phyloP scores from a whole-genome alignment of 148 eudicot species.

The Chenopodium quinoa region DNA sequence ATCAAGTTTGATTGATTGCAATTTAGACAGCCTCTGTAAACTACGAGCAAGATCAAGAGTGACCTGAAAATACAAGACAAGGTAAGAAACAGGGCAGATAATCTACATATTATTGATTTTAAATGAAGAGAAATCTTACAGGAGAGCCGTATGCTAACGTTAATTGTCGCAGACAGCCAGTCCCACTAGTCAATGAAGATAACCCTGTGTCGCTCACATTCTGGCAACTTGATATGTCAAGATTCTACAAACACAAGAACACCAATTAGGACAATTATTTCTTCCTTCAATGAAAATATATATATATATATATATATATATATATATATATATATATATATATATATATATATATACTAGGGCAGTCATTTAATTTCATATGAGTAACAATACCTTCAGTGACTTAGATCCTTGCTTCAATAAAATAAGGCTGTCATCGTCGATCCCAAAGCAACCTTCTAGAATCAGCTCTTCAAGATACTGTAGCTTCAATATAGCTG shows the following conservation, averaged over 20 bases:
- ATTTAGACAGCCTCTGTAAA: conserved; percentile 67
- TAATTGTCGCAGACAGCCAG: conserved; percentile 59
- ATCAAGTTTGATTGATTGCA: conserved; percentile 76
- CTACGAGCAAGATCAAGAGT: conserved; percentile 69
- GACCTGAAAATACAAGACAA: conserved; percentile 52
- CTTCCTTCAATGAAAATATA: neutral
- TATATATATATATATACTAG: too few species aligned
- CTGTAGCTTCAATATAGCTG: conserved; percentile 65
- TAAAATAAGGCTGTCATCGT: conserved; percentile 64
- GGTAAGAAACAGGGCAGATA: conserved; percentile 19
- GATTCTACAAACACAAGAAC: conserved; percentile 42
- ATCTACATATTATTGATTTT: neutral
- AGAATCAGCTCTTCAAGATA: conserved; percentile 69
- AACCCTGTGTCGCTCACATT: conserved; percentile 68
- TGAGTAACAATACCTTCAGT: conserved; percentile 51
- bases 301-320: too few species aligned
- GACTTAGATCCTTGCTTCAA: conserved; percentile 72
- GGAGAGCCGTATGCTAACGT: conserved; percentile 68
- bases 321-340: too few species aligned
- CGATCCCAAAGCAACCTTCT: conserved; percentile 90
- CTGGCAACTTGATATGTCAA: conserved; percentile 83
- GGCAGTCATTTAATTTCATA: too few species aligned
- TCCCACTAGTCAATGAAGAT: conserved; percentile 56
- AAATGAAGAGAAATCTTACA: conserved; percentile 36
- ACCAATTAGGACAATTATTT: conserved; percentile 4